Evolutionary conservation across 805 yeast genomes (phyloP).

Genomic region (Wickerhamomyces mucosus): DNA sequence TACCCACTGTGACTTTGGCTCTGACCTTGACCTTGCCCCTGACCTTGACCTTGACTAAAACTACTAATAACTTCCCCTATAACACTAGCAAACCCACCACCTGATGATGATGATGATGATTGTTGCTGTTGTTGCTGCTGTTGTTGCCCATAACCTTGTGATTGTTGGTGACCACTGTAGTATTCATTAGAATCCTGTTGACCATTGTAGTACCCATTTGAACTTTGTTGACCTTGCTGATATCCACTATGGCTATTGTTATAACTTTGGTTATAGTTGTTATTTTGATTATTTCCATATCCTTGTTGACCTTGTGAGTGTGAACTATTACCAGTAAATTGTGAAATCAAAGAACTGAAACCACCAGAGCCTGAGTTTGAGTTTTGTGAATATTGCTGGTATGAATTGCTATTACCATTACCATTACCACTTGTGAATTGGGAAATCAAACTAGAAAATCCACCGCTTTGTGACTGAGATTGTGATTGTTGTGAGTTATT

Average conservation of each 20-base stretch:
- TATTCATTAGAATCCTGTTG: conserved; percentile 1
- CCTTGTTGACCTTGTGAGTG: not conserved
- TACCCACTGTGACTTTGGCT: conserved; percentile 1
- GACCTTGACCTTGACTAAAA: conserved; percentile 1
- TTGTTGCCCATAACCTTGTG: conserved; percentile 1
- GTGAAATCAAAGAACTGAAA: conserved; percentile 1
- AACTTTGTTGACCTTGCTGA: conserved; percentile 1
- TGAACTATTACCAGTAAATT: not conserved
- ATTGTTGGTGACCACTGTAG: not conserved
- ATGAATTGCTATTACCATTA: conserved; percentile 1
- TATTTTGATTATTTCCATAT: not conserved
- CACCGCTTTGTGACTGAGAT: not conserved
- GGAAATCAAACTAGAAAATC: not conserved
- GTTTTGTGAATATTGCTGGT: no score
- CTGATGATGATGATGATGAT: no score
- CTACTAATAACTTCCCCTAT: not conserved
- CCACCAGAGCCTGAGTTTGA: not conserved
- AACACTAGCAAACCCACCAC: not conserved
- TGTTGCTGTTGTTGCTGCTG: not conserved
- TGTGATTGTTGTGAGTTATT: not conserved
- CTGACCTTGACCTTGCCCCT: conserved; percentile 2
- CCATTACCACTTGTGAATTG: not conserved
- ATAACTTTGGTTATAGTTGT: not conserved
- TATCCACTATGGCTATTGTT: conserved; percentile 1
- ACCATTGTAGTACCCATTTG: conserved; percentile 1